phyloP scores from a whole-genome alignment of 148 eudicot genomes.

The Rheum nobile region DNA sequence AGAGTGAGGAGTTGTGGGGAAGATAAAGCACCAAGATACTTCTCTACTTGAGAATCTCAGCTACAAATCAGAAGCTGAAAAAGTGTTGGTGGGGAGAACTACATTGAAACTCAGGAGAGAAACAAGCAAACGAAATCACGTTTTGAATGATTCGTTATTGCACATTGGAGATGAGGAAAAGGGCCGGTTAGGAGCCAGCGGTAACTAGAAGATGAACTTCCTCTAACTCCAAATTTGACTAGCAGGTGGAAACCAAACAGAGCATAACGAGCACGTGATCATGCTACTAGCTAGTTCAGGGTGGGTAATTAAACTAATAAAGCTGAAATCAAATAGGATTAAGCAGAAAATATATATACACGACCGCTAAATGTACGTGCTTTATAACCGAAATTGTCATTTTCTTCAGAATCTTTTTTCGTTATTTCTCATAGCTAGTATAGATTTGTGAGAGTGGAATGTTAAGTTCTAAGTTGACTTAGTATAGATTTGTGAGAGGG shows the following conservation, averaged over 20 bases:
- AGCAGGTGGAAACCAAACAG: slow-evolving; percentile 5
- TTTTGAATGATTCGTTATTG: background rate
- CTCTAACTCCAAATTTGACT: background rate
- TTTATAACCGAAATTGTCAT: background rate
- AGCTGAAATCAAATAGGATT: background rate
- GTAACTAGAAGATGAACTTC: background rate
- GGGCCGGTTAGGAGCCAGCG: background rate
- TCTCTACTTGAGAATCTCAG: background rate
- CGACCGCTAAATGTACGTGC: background rate
- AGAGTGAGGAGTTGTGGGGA: background rate
- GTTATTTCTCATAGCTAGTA: no score
- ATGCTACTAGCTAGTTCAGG: background rate
- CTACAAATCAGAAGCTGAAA: slow-evolving; percentile 1
- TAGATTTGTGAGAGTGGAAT: no score
- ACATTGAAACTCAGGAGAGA: background rate
- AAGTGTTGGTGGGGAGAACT: background rate
- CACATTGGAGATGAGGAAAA: background rate
- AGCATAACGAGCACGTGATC: slow-evolving; percentile 1
- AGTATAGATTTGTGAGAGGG: background rate
- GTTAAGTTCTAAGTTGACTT: no score
- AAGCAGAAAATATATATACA: background rate
- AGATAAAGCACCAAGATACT: background rate
- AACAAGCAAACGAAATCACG: background rate
- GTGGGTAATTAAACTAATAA: background rate
- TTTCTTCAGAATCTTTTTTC: background rate